Percentiles rank a stretch among this genome's conserved stretches.
Conservation (phyloP, 257 asterid genomes). For the Penstemon eatonii region DNA sequence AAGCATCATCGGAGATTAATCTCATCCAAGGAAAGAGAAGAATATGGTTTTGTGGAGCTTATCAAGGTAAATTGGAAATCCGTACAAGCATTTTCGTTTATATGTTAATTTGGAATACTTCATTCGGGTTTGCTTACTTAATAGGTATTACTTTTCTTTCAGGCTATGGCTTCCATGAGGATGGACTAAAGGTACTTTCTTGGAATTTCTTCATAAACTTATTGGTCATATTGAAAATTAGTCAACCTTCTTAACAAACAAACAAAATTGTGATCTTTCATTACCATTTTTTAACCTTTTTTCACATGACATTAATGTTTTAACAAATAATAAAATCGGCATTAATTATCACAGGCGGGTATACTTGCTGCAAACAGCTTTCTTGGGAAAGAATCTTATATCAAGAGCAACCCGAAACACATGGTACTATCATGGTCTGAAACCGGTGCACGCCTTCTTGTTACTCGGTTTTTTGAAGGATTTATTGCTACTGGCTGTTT, state of each 20-base stretch:
- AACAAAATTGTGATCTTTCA: too few species aligned
- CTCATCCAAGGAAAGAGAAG: conserved; percentile 83
- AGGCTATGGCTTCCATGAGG: conserved; percentile 87
- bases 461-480: conserved; percentile 55
- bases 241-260: too few species aligned
- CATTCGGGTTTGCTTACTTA: not conserved
- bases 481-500: conserved; percentile 64
- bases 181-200: conserved; percentile 63
- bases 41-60: conserved; percentile 97
- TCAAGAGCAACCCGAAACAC: conserved; percentile 53
- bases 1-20: conserved; percentile 65
- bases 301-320: too few species aligned
- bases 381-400: conserved; percentile 36
- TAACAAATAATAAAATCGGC: too few species aligned
- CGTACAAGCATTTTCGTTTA: too few species aligned
- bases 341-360: conserved; percentile 35
- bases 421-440: conserved; percentile 85
- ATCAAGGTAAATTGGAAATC: conserved; percentile 51
- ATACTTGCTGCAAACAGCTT: conserved; percentile 65
- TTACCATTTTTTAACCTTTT: too few species aligned
- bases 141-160: conserved; percentile 12
- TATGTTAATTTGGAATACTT: not conserved
- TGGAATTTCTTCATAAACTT: too few species aligned
- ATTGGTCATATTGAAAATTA: too few species aligned
- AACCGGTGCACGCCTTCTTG: conserved; percentile 78